Evolutionary conservation across 106 monocot genomes (phyloP), one percentile per base, ranked within the genome.

Genomic region (Phalaenopsis aphrodite): DNA sequence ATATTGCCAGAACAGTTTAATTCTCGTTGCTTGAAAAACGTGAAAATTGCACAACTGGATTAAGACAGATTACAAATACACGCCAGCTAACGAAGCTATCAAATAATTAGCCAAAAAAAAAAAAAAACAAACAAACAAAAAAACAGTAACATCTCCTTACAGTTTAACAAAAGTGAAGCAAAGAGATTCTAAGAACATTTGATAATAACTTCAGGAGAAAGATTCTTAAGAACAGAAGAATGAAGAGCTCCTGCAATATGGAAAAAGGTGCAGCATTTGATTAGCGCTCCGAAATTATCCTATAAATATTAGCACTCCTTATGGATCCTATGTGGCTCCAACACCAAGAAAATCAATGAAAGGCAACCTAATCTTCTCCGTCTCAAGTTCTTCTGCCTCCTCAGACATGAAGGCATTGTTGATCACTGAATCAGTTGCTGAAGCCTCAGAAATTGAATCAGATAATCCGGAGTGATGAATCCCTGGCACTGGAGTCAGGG

Each of bases 301-400:
- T 23, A 61, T 21, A 61, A 8, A 48, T 52, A 52, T 52, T 52
- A 74, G 42, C 74, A 74, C 5, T 8, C 6, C 43, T 2, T 3
- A 14, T 49, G 12, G 11, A 48, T 10, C n/a, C 81, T 81, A 87
- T 42, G 75, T 84, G 82, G 84, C 90, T 37, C 90, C 90, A 48
- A 91, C 91, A n/a, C 93, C 93, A 11, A 93, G 85, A 81, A 93
- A 93, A 83, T 93, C 93, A 58, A 93, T 83, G 83, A 93, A 93
- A 24, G 85, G 79, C 30, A 87, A 55, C 15, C 67, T 66, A 14
- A 80, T 83, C 55, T 87, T 86, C 79, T 82, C 79, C 66, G 75
- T 58, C 58, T 72, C 58, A 21, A 79, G 57, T 48, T 79, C 75
- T 48, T 79, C 75, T 23, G 43, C 36, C 75, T 75, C 78, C n/a